A percentile compares a stretch with the other conserved stretches of the same genome.
These are phyloP conservation scores for Ramaria sp. DNA, from an alignment of 768 basidiomycete genomes.

Conservation along the genomic window DNA sequence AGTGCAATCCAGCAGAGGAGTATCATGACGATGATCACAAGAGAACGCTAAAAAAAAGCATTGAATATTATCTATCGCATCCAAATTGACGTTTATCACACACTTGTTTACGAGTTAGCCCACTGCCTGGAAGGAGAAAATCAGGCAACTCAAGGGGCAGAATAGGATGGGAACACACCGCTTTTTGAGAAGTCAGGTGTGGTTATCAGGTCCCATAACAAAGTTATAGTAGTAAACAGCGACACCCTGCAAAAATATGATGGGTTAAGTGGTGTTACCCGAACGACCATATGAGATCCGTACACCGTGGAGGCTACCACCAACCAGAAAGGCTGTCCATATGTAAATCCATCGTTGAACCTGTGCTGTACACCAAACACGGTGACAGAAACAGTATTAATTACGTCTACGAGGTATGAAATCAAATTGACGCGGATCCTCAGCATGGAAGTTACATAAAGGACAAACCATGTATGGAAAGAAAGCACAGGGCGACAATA, in stretches of 20 bases:
- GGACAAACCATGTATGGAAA: conserved; percentile 61
- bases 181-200: conserved; percentile 54
- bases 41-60: conserved; percentile 13
- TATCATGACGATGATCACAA: conserved; percentile 70
- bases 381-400: conserved; percentile 51
- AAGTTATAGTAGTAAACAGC: conserved; percentile 51
- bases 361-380: conserved; percentile 54
- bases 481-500: conserved; percentile 45
- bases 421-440: background rate
- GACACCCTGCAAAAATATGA: conserved; percentile 59
- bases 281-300: background rate
- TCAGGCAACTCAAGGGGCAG: background rate
- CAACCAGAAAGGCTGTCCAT: conserved; percentile 27
- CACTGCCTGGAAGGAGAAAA: conserved; percentile 42
- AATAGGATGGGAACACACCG: conserved; percentile 29
- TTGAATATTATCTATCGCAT: background rate
- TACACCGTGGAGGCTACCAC: conserved; percentile 7
- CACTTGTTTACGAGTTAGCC: conserved; percentile 56
- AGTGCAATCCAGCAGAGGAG: conserved; percentile 64
- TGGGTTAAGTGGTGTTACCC: conserved; percentile 16
- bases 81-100: conserved; percentile 18
- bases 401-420: conserved; percentile 37
- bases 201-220: conserved; percentile 47
- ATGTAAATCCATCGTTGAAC: conserved; percentile 57
- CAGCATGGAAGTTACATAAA: background rate